phyloP scores from a whole-genome alignment of 305 asterid species.

The Rubia balearica region DNA sequence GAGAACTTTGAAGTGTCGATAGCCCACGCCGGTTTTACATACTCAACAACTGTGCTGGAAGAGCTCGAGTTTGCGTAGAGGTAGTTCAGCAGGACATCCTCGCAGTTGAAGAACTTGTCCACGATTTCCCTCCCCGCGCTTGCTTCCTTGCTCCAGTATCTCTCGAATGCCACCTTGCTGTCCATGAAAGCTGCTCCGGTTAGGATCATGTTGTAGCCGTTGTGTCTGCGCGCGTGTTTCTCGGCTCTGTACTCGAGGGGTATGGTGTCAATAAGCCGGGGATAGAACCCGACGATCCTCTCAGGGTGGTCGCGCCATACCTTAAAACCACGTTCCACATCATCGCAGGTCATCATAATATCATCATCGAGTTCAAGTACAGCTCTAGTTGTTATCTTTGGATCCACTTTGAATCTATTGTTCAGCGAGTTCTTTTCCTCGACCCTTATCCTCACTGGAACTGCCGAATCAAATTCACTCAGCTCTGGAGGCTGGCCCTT shows the following conservation, averaged over 20 bases:
- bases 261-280: constrained; percentile 48
- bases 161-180: constrained; percentile 42
- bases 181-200: constrained; percentile 93
- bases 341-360: constrained; percentile 89
- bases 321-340: constrained; percentile 75
- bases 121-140: constrained; percentile 55
- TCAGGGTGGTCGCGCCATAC: constrained; percentile 89
- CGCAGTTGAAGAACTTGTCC: constrained; percentile 64
- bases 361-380: constrained; percentile 96
- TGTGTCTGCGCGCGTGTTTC: constrained; percentile 60
- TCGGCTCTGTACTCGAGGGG: constrained; percentile 58
- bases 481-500: constrained; percentile 61
- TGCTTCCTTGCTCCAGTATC: constrained; percentile 75
- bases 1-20: constrained; percentile 81
- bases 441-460: constrained; percentile 72
- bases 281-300: constrained; percentile 78
- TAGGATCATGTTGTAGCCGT: constrained; percentile 77
- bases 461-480: constrained; percentile 67
- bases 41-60: constrained; percentile 46
- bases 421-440: constrained; percentile 74
- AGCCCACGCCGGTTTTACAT: constrained; percentile 69
- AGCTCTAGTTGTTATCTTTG: constrained; percentile 59
- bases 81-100: constrained; percentile 83
- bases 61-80: constrained; percentile 69
- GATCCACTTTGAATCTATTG: constrained; percentile 78